Base-by-base conservation (phyloP, 495 filamentous ascomycete genomes). In the Podospora pseudocomata region DNA sequence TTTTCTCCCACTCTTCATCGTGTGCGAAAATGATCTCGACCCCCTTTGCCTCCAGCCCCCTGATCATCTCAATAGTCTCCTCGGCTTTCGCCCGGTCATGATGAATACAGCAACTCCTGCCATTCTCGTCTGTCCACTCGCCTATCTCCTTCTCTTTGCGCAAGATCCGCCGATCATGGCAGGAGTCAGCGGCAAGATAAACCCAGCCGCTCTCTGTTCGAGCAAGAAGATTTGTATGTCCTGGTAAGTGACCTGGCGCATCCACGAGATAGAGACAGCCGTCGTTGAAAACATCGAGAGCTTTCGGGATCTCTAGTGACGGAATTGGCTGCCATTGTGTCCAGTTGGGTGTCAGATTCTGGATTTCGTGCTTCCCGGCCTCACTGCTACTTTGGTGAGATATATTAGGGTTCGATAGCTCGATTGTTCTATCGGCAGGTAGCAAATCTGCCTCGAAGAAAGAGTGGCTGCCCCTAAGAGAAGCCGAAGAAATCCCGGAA, bases 11-110 rank as follows among this genome's bases (percentile, higher is more conserved):
- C 16, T 81, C 72, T 1, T 72, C 70, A 75, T 84, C 81, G 68
- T 83, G 81, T 11, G 79, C 75, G 65, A 83, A 72, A 1, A 82
- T 76, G 26, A 82, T 75, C 68, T 84, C 81, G 7, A 84, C 78
- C 16, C 70, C 72, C 4, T 70, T 67, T n/a, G 44, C n/a, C 63
- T 80, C 76, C 27, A 80, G 54, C 18, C 63, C 30, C 20, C 69
- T 53, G 19, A 83, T 77, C 26, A 69, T 49, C 18, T 69, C 53
- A 32, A 83, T 75, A 1, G 78, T 82, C 57, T 77, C 72, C 62
- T 79, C 72, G 0, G 81, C 78, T 20, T 65, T 58, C 9, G 68
- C 61, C 28, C 70, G 65, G 57, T 82, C 76, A 7, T 70, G 71
- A 68, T 81, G 81, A 55, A 82, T 80, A 63, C 80, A 82, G 64